phyloP scores from a whole-genome alignment of 1,139 yeast genomes.

The Geotrichum europaeum region DNA sequence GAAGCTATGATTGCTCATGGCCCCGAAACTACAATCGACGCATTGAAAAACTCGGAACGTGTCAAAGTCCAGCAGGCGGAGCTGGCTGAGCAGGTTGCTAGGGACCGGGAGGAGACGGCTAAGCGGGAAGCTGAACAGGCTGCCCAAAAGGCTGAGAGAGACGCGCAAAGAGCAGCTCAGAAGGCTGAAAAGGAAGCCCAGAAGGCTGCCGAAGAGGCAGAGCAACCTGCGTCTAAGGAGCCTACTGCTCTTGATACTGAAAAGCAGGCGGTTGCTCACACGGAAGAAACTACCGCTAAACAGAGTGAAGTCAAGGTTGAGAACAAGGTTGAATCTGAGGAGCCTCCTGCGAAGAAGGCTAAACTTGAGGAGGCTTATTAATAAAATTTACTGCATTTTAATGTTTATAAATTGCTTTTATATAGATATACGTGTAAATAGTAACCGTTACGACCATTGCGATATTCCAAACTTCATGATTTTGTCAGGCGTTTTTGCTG shows the following conservation, averaged over 20 bases:
- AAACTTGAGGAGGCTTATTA: not conserved
- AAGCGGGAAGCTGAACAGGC: constrained; percentile 74
- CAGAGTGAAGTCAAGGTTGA: not conserved
- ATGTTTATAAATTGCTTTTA: not conserved
- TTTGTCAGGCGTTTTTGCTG: not conserved
- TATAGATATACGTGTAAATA: not conserved
- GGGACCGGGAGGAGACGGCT: constrained; percentile 76
- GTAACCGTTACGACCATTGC: not conserved
- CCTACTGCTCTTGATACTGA: not conserved
- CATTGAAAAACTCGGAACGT: constrained; percentile 23
- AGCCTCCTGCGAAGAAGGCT: not conserved
- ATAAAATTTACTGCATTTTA: not conserved
- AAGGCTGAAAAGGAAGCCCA: not conserved
- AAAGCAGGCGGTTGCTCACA: not conserved
- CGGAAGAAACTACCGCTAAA: not conserved
- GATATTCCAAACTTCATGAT: not conserved
- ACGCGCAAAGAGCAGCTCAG: not conserved
- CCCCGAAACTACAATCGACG: constrained; percentile 7
- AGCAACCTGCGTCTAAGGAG: not conserved
- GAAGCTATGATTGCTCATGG: constrained; percentile 13
- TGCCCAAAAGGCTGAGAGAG: constrained; percentile 32
- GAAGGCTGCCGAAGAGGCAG: not conserved
- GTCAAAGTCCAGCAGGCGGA: constrained; percentile 29
- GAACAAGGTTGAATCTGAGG: not conserved
- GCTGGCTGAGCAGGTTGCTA: constrained; percentile 41